Evolutionary conservation across 2,329 filamentous ascomycete genomes (phyloP), one percentile per base, ranked within the genome.

Genomic region (Diaporthe batatas): DNA sequence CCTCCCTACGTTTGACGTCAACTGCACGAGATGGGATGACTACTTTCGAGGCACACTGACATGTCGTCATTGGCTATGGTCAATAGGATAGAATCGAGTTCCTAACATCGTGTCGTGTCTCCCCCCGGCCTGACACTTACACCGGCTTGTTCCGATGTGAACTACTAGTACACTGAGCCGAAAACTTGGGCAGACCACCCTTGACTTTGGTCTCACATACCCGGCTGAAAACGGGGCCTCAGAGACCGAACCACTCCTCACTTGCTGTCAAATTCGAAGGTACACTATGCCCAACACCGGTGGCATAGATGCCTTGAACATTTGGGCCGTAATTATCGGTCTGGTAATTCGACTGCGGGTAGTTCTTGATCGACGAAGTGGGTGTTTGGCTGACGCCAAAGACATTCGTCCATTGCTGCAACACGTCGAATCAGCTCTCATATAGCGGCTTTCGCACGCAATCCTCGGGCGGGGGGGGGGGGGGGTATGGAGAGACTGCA

Each of bases 361-460:
- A 77, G 73, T 84, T 82, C 25, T 77, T 75, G 11, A 77, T 72
- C 1, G 79, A 79, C 36, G 76, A 77, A 23, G 64, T 54, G 25
- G 54, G 32, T 8, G 64, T 54, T 18, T 72, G 62, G 29, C 76
- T 77, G 23, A 83, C 81, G 5, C 85, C 85, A 71, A 88, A 84
- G 0, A 89, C 85, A 11, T 84, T 85, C 0, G 86, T 85, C 87
- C 87, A 89, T 79, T 88, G 84, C 81, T 89, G 36, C 21, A 59
- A 16, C 23, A 10, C 16, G 2, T 23, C 47, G 32, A 6, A 47
- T 67, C 47, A 67, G 47, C 51, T 21, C 25, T 39, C 8, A 23
- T 25, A n/a, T 10, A 18, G 18, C n/a, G 14, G 44, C 34, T 34
- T 14, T 29, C 4, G n/a, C 12, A 67, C 32, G n/a, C 47, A 12